Conservation (phyloP, 371 early-diverging fungal species). For the Chytridiales sp. region DNA sequence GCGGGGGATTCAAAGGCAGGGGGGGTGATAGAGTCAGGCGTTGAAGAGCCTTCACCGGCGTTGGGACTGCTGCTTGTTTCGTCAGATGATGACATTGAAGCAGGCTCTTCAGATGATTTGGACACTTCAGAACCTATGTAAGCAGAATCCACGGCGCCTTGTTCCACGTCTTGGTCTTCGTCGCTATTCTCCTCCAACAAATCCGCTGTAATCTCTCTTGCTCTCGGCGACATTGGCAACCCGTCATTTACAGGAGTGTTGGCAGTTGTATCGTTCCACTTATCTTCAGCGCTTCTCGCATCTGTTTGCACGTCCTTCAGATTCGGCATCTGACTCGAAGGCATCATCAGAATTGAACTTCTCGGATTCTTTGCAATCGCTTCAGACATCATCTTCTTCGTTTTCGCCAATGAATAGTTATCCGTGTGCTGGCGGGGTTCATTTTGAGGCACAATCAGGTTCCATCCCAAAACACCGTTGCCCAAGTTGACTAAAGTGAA, state of each 20-base stretch:
- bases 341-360: too few species aligned
- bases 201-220: not conserved
- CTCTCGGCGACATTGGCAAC: not conserved
- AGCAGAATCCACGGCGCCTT: too few species aligned
- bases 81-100: too few species aligned
- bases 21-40: too few species aligned
- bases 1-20: too few species aligned
- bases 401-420: constrained; percentile 25
- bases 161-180: not conserved
- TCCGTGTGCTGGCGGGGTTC: constrained; percentile 35
- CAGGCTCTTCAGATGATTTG: too few species aligned
- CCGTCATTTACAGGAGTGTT: not conserved
- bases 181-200: not conserved
- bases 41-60: constrained; percentile 2
- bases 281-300: constrained; percentile 32
- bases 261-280: constrained; percentile 22
- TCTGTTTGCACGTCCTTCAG: constrained; percentile 23
- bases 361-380: constrained; percentile 32
- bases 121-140: too few species aligned
- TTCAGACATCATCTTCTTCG: constrained; percentile 24
- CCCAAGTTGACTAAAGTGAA: constrained; percentile 47
- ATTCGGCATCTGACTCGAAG: not conserved
- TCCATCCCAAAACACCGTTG: constrained; percentile 50
- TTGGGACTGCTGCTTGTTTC: too few species aligned
- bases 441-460: constrained; percentile 40